Base-by-base conservation (phyloP, 768 basidiomycete genomes). In the Stropharia rugosoannulata region DNA sequence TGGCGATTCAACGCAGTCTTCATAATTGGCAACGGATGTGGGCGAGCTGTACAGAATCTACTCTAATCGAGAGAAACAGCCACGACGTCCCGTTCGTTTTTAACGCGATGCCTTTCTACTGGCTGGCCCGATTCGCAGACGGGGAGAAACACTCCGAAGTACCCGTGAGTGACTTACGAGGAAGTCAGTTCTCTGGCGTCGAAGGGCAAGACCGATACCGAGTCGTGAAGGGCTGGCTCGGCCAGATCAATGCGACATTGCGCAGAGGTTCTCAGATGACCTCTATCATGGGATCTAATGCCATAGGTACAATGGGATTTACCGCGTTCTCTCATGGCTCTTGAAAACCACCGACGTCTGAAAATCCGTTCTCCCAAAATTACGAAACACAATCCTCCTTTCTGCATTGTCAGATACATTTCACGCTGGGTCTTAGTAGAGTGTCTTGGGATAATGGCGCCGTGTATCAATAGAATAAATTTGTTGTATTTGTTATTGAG, bases 1-100 rank as follows among this genome's bases (percentile, higher is more conserved):
- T 52, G 41, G 61, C 70, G 11, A 69, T 79, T 35, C 82, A 84
- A 62, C 76, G 74, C 61, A 75, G 78, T 27, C 71, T 87, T 36
- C 82, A 85, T 62, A 81, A 79, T 61, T 86, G 84, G 84, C 70
- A 84, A 41, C 77, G 79, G 62, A 75, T 78, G 66, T 85, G 84
- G 84, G 66, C 73, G 43, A 66, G 68, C 32, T 72, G 67, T 57
- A 74, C 75, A 8, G 72, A 74, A 52, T 66, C 68, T 11, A 62
- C 67, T 36, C 60, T 61, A 4, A 60, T 64, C 18, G 67, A 71
- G 55, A 64, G 66, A 42, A 59, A 61, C 42, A 53, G 50, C 11
- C 63, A 68, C 12, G 72, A 70, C 40, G 70, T 70, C 9, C 68
- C 76, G 4, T 78, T 79, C 64, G 63, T 76, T 15, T 72, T 64